Percentiles rank a stretch among this genome's conserved stretches.
phyloP scores from a whole-genome alignment of 345 rosid genomes.

The Luvunga scandens region DNA sequence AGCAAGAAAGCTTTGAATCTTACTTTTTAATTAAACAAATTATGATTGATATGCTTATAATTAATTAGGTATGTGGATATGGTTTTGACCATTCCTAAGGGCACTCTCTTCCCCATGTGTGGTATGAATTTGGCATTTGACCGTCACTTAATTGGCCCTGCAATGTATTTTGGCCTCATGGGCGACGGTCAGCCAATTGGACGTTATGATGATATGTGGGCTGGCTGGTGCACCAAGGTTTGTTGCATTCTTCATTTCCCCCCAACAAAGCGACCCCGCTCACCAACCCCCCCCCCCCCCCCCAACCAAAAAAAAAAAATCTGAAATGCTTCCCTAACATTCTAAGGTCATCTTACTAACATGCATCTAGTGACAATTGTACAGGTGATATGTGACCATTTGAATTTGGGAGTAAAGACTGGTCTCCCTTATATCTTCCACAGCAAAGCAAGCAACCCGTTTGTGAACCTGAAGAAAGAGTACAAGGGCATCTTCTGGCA shows the following conservation, averaged over 20 bases:
- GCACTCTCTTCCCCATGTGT: constrained; percentile 96
- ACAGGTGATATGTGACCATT: constrained; percentile 84
- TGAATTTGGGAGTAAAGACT: constrained; percentile 85
- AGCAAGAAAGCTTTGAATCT: neutral
- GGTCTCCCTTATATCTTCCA: constrained; percentile 86
- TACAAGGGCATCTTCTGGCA: constrained; percentile 96
- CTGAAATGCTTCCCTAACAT: neutral
- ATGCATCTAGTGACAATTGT: neutral
- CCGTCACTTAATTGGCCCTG: constrained; percentile 94
- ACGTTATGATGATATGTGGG: constrained; percentile 98
- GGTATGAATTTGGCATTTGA: constrained; percentile 93
- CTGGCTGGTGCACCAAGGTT: constrained; percentile 97
- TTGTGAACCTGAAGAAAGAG: constrained; percentile 87
- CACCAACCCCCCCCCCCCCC: too few relatives aligned
- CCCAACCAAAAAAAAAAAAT: neutral
- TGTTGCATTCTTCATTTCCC: neutral
- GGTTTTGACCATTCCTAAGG: constrained; percentile 89
- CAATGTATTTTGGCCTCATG: constrained; percentile 98
- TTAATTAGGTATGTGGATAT: constrained; percentile 75
- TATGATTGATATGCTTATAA: neutral
- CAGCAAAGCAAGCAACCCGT: constrained; percentile 97
- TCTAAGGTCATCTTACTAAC: neutral
- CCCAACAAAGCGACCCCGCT: too few relatives aligned
- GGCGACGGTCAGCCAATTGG: constrained; percentile 98
- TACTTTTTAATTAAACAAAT: neutral